phyloP scores from a whole-genome alignment of 139 green algal genomes.

The Chlorella vulgaris region DNA sequence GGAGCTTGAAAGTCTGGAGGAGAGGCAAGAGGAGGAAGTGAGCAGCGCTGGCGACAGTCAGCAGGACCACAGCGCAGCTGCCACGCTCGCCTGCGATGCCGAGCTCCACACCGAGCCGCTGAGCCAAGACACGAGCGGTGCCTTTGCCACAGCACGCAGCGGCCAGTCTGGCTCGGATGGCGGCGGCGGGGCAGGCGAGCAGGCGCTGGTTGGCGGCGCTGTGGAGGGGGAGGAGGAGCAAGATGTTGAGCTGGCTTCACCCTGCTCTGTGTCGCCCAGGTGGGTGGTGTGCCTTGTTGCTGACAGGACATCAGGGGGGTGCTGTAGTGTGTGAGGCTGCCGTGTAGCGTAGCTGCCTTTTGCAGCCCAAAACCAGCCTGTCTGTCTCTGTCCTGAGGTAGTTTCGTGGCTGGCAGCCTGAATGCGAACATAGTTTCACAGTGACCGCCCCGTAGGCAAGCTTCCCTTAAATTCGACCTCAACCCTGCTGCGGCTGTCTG shows the following conservation, averaged over 20 bases:
- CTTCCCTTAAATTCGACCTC: no score
- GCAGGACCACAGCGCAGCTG: neutral
- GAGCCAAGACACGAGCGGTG: no score
- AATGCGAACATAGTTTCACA: no score
- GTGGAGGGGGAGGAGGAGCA: neutral
- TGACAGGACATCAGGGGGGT: neutral
- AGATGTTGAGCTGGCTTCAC: neutral
- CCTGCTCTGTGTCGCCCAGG: neutral
- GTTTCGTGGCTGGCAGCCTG: no score
- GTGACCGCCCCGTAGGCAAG: no score
- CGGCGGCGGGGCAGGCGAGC: neutral
- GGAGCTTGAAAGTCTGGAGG: neutral
- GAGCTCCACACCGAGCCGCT: no score
- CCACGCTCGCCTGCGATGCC: no score
- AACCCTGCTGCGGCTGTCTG: no score
- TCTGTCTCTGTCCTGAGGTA: no score
- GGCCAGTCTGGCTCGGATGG: neutral
- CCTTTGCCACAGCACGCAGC: neutral
- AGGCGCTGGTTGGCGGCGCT: no score
- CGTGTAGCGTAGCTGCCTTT: neutral
- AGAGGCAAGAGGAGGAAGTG: neutral
- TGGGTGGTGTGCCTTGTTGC: neutral
- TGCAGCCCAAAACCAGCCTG: no score
- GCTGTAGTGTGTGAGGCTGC: neutral
- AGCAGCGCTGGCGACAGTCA: neutral